These are phyloP conservation scores for Clavispora phyllophila DNA, from an alignment of 805 yeast genomes.

Conservation along the genomic window DNA sequence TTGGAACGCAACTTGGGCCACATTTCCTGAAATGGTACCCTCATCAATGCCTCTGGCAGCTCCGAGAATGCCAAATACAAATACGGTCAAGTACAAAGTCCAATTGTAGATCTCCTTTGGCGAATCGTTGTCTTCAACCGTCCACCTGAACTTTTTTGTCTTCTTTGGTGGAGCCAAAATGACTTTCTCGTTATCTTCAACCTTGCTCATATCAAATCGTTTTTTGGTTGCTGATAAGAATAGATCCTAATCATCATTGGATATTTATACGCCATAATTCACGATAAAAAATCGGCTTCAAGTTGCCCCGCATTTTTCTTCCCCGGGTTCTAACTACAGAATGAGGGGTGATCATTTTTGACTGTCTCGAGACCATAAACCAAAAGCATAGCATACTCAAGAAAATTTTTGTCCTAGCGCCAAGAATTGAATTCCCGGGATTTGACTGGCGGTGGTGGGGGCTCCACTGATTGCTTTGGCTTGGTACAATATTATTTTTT, in stretches of 20 bases:
- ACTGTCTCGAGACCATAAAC: not conserved
- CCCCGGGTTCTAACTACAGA: not conserved
- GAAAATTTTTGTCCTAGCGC: not conserved
- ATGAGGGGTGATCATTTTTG: not conserved
- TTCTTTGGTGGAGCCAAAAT: not conserved
- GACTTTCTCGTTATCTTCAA: not conserved
- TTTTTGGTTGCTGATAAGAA: too few relatives aligned
- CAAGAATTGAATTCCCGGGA: too few relatives aligned
- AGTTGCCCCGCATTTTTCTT: not conserved
- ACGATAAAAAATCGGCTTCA: not conserved
- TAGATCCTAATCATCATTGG: too few relatives aligned
- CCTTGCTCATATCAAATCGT: not conserved
- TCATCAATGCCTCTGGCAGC: constrained; percentile 57
- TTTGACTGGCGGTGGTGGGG: too few relatives aligned
- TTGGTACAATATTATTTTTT: too few relatives aligned
- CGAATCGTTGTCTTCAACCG: constrained; percentile 24
- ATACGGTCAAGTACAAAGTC: constrained; percentile 40
- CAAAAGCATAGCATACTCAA: not conserved
- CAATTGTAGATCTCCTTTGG: constrained; percentile 46
- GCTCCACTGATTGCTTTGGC: too few relatives aligned
- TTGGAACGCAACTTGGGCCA: constrained; percentile 40
- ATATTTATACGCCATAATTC: not conserved
- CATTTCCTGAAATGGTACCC: constrained; percentile 45
- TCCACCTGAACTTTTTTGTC: constrained; percentile 18
- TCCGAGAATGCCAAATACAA: constrained; percentile 52